Base-by-base conservation (phyloP, 106 monocot genomes). In the Phalaenopsis equestris region DNA sequence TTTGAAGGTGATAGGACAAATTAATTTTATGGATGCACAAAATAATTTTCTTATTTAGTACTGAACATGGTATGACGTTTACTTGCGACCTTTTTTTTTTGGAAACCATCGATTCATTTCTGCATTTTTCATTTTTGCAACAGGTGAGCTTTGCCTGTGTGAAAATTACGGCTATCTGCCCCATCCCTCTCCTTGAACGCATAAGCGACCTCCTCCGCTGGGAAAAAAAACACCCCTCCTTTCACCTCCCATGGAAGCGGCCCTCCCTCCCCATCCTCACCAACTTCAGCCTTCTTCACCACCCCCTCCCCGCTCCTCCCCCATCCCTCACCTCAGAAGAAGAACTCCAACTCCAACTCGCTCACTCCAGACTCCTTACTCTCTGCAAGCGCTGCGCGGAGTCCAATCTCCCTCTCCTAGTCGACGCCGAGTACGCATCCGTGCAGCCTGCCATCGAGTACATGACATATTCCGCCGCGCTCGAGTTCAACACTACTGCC, bases 391-490 rank as follows among this genome's bases (percentile, higher is more conserved):
- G 84, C 49, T 99, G 99, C 72, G 46, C 83, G 3, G 82, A 87
- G 17, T 9, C 65, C 57, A 78, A 86, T 56, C 80, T 95, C 41
- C 91, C 90, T 3, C 73, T 99, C 56, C 90, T 99, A 14, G 79
- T 99, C 43, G 99, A 99, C 70, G 99, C 95, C 3, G 95, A 99
- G 87, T 99, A 99, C 91, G 82, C 99, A 1, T 87, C 99, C 1
- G 93, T 99, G 42, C 99, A 99, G 56, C 99, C 99, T 0, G 93
- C 95, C 30, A 95, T 99, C 57, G 99, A 99, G 67, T 88, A 99
- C 89, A 81, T 99, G 68, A 90, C 88, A 0, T 99, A 84, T 56
- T 65, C 84, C 0, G 99, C 87, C 2, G 88, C 88, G 7, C 43
- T 88, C 8, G 24, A 82, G 21, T 99, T 90, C 83, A 95, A 99